Conservation (phyloP, 306 rosid genomes). For the Parietaria judaica region DNA sequence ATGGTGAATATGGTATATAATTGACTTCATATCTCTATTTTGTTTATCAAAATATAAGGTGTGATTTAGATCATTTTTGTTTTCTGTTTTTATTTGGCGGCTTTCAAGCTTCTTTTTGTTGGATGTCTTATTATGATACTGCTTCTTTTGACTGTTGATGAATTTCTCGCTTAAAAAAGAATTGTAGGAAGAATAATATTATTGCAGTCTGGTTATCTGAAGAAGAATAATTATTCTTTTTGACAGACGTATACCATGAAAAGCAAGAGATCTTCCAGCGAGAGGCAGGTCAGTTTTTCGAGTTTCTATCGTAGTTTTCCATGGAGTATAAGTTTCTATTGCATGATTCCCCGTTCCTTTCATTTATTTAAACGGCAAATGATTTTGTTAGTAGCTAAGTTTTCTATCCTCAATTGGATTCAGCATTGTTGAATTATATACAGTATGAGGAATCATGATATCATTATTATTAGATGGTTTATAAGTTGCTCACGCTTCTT, state of each 20-base stretch:
- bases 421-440: too few relatives aligned
- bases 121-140: background rate
- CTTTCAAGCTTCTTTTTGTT: too few relatives aligned
- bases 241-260: slow-evolving; percentile 85
- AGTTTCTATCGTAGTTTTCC: background rate
- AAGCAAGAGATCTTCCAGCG: slow-evolving; percentile 77
- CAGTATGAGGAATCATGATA: too few relatives aligned
- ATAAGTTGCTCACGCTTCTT: background rate
- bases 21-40: slow-evolving; percentile 12
- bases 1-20: slow-evolving; percentile 76
- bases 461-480: too few relatives aligned
- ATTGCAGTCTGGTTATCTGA: background rate
- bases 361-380: too few relatives aligned
- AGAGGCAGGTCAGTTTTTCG: slow-evolving; percentile 43
- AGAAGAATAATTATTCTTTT: slow-evolving; percentile 5
- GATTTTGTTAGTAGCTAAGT: too few relatives aligned
- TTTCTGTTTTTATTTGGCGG: background rate
- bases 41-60: background rate
- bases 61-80: background rate
- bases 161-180: background rate
- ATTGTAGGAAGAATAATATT: background rate
- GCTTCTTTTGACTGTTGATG: background rate
- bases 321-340: background rate
- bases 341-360: background rate
- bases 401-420: too few relatives aligned